These are phyloP conservation scores for Erodium texanum DNA, from an alignment of 441 rosid genomes.

Conservation along the genomic window DNA sequence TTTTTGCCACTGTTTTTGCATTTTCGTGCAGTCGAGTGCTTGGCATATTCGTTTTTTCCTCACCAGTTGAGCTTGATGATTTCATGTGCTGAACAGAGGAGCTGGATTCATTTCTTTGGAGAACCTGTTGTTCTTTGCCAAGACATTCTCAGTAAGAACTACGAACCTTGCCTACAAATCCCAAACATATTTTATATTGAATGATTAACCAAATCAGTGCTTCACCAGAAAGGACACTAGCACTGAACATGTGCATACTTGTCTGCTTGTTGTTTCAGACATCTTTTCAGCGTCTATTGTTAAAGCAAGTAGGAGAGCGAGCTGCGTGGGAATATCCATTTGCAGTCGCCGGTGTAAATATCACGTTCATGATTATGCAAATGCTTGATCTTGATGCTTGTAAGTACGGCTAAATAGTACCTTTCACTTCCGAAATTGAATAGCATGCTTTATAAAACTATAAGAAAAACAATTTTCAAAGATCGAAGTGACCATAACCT, in stretches of 20 bases:
- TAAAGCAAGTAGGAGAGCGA: constrained; percentile 69
- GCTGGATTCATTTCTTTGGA: constrained; percentile 90
- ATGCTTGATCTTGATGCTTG: constrained; percentile 90
- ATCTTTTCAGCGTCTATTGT: constrained; percentile 56
- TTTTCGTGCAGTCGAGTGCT: neutral
- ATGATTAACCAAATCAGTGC: neutral
- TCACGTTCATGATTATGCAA: constrained; percentile 93
- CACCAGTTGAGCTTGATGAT: neutral
- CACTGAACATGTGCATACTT: neutral
- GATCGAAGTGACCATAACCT: too few relatives aligned
- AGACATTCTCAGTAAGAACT: constrained; percentile 58
- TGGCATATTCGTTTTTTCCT: constrained; percentile 3
- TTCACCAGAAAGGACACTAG: neutral
- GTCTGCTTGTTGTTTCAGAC: constrained; percentile 30
- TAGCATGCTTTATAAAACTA: neutral
- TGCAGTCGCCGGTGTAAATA: constrained; percentile 90
- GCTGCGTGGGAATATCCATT: constrained; percentile 96
- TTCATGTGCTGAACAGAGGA: constrained; percentile 44
- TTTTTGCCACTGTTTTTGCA: neutral
- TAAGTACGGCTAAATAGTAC: constrained; percentile 24
- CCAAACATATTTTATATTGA: neutral
- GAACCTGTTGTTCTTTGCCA: constrained; percentile 80
- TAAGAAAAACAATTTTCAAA: neutral
- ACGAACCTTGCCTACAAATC: neutral
- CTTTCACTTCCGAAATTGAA: neutral